Evolutionary conservation across 2,329 filamentous ascomycete species (phyloP), one percentile per base, ranked within the genome.

Genomic region (Beauveria medogensis): DNA sequence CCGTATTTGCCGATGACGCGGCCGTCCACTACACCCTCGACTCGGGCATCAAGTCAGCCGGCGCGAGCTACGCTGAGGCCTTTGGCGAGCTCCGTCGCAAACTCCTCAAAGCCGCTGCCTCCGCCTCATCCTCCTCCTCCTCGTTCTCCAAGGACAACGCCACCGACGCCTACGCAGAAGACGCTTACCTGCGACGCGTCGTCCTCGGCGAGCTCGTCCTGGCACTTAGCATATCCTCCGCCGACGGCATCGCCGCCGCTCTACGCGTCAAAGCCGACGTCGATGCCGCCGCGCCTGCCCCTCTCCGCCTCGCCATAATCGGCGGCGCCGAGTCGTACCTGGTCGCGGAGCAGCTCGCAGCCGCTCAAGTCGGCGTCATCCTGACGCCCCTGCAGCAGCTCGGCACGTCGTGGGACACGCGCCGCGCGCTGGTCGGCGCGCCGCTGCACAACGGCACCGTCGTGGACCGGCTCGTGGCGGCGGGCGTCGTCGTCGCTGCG

Each of bases 391-490:
- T 86, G 14, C 80, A 83, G 64, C 79, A 82, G 0, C 84, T 82
- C 66, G 77, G 79, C 2, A 70, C 68, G 3, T 71, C 69, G 0
- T 89, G 86, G 86, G 84, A 88, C 63, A 75, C 86, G 70, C 80
- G 84, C 0, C 81, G 85, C 2, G 80, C 83, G 0, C 74, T 89
- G 12, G 80, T 83, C 0, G 86, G 86, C 1, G 85, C 86, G 5
- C 86, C 86, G 1, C 75, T 89, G 0, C 86, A 85, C 0, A 86
- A 87, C 65, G 84, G 85, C 28, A 88, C 86, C 1, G 79, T 79
- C 0, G 73, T 86, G 5, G 84, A 88, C 63, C 70, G 67, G 14
- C 77, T 89, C 1, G 65, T 86, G 0, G 78, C 79, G 8, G 85
- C 84, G 0, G 85, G 85, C 2, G 85, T 88, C 0, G 68, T 73